Evolutionary conservation across 2,329 filamentous ascomycete genomes (phyloP), one percentile per base, ranked within the genome.

Genomic region (Ophiostoma ips): DNA sequence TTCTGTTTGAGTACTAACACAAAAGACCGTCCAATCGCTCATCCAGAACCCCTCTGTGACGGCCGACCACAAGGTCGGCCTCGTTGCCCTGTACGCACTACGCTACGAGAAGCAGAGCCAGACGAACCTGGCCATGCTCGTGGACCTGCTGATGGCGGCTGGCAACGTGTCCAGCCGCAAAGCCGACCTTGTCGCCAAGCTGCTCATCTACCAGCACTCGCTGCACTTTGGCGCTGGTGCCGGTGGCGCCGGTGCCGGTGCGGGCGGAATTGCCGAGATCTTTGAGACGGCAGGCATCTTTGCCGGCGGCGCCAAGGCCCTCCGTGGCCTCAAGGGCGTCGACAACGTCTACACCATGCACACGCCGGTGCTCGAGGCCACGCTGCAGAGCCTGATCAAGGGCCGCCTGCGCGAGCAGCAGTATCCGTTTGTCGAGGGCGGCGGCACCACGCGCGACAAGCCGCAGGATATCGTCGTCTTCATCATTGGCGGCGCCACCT

Each of bases 341-440:
- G 94, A 98, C 64, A 98, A 98, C 59, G 92, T 98, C 28, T 98
- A 98, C 64, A 98, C 92, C 0, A 94, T 98, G 64, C 92, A 98
- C 64, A 94, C 87, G 6, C 88, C 94, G 0, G 75, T 87, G 19
- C 67, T 98, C 15, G 89, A 95, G 64, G 77, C 77, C 21, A 96
- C 88, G 0, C 68, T 98, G 16, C 90, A 95, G 62, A 90, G 90
- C 58, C 71, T 98, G 48, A 89, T 96, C 68, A 95, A 95, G 62
- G 94, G 92, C 0, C 79, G 85, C 30, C 67, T 98, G 52, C 84
- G 81, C 59, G 87, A 94, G 60, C 78, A 88, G 56, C 79, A 92
- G 55, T 96, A 94, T 61, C 94, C 92, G 0, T 98, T 96, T 61
- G 77, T 96, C 5, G 92, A 96, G 58, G 87, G 87, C 7, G 55